Evolutionary conservation across 768 basidiomycete genomes (phyloP).

Genomic region (Serendipita indica): DNA sequence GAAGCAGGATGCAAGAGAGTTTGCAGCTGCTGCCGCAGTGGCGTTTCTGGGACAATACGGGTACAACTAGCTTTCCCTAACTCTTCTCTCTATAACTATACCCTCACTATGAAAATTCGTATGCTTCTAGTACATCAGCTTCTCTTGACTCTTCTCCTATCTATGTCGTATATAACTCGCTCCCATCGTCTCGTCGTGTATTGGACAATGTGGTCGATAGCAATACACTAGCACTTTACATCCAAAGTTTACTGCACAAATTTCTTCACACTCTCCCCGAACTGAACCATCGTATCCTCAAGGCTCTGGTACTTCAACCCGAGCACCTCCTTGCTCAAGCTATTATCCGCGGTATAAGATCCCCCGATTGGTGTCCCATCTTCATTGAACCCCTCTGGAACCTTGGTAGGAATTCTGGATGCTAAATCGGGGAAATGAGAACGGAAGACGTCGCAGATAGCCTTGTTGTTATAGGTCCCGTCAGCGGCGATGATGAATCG

Average conservation of each 20-base stretch:
- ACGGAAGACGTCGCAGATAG: neutral
- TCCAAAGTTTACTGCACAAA: neutral
- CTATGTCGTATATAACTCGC: no score
- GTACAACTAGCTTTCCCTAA: no score
- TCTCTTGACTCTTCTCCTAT: no score
- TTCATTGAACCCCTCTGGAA: neutral
- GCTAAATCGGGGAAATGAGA: neutral
- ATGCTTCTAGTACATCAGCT: no score
- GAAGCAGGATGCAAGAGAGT: no score
- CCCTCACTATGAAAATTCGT: no score
- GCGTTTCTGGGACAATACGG: no score
- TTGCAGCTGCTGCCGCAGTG: no score
- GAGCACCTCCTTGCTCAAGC: neutral
- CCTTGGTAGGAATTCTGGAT: neutral
- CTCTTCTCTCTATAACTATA: no score
- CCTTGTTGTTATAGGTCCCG: neutral
- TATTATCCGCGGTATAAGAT: neutral
- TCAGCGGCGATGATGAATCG: neutral
- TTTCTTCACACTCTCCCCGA: neutral
- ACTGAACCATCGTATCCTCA: constrained; percentile 9
- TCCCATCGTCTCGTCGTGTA: no score
- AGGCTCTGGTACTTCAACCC: neutral
- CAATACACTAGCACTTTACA: no score
- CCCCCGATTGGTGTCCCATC: neutral
- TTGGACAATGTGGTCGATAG: no score